Percentiles rank a stretch among this genome's conserved stretches.
These are phyloP conservation scores for Apiospora pterosperma DNA, from an alignment of 2,329 filamentous ascomycete genomes.

Conservation along the genomic window DNA sequence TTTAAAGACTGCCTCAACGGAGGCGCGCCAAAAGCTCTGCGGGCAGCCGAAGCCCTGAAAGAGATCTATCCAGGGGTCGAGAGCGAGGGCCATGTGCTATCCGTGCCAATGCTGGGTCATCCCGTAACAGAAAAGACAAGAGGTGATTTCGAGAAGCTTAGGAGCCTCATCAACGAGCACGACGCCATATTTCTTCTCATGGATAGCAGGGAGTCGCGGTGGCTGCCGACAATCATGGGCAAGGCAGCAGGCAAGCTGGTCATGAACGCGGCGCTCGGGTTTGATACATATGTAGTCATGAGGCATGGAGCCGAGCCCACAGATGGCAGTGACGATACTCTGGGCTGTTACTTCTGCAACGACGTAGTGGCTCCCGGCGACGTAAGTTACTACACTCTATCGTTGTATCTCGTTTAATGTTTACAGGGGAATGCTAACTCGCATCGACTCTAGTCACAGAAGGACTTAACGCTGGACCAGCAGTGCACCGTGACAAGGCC, in stretches of 20 bases:
- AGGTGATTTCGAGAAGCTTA: slow-evolving; percentile 71
- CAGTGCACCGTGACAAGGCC: slow-evolving; percentile 97
- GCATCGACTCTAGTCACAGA: slow-evolving; percentile 66
- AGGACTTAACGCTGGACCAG: slow-evolving; percentile 92
- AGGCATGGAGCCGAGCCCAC: slow-evolving; percentile 72
- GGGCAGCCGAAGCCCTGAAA: slow-evolving; percentile 75
- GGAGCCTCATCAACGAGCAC: slow-evolving; percentile 74
- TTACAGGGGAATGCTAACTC: slow-evolving; percentile 17
- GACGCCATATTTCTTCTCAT: slow-evolving; percentile 95
- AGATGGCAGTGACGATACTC: slow-evolving; percentile 56
- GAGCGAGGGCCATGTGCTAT: slow-evolving; percentile 73
- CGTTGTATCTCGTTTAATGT: background rate
- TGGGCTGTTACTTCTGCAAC: slow-evolving; percentile 98
- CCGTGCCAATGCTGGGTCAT: slow-evolving; percentile 94
- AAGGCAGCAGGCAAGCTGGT: slow-evolving; percentile 93
- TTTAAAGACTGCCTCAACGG: slow-evolving; percentile 87
- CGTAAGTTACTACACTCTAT: slow-evolving; percentile 53
- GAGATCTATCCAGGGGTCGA: slow-evolving; percentile 91
- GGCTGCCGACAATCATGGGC: slow-evolving; percentile 94
- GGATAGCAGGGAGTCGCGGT: slow-evolving; percentile 91
- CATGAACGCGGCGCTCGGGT: slow-evolving; percentile 92
- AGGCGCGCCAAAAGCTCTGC: slow-evolving; percentile 76
- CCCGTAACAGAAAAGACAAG: slow-evolving; percentile 74
- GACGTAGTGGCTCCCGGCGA: slow-evolving; percentile 93
- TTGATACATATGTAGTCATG: slow-evolving; percentile 97